Base-by-base conservation (phyloP, 257 asterid species). In the Thymus quinquecostatus region DNA sequence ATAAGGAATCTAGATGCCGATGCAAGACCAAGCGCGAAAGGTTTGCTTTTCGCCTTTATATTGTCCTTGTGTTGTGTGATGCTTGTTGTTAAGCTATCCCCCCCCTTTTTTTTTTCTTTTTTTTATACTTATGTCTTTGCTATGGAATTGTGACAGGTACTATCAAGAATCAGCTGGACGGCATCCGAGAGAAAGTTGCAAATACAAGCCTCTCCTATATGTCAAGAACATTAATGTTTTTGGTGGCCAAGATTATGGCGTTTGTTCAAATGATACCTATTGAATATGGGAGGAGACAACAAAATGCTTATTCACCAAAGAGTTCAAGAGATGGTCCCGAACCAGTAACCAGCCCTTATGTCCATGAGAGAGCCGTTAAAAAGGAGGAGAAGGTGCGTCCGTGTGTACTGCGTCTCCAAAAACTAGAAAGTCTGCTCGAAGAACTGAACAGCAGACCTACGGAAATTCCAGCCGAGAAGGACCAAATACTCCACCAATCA, bases 401-500 rank as follows among this genome's bases (percentile, higher is more conserved):
- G 41, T 92, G 96, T 76, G 79, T 84, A 75, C 78, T 85, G 72
- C 96, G 96, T 51, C 95, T 94, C 66, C 84, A 87, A 81, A 85
- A 83, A 75, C 88, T 94, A 33, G 98, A 94, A 83, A 81, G 81
- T 49, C 38, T 85, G 69, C 73, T 94, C 82, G 97, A 91, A 83
- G 89, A 91, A 72, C 79, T 94, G 29, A 78, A 80, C 77, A 94
- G 83, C 44, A 94, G 85, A 78, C 97, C 96, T 21, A 76, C 87
- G 64, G 94, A 85, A 75, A 87, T 94, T 62, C 98, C 98, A 64
- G 49, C 72, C 11, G 98, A 88, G 81, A 94, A 94, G 85, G 96
- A 94, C 38, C 95, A 82, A 77, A 83, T 94, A 82, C 87, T 94
- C 73, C 92, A 77, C 70, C 89, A 91, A 64, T 94, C 98, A 12